Conservation (phyloP, 495 filamentous ascomycete species). For the Viridothelium virens region DNA sequence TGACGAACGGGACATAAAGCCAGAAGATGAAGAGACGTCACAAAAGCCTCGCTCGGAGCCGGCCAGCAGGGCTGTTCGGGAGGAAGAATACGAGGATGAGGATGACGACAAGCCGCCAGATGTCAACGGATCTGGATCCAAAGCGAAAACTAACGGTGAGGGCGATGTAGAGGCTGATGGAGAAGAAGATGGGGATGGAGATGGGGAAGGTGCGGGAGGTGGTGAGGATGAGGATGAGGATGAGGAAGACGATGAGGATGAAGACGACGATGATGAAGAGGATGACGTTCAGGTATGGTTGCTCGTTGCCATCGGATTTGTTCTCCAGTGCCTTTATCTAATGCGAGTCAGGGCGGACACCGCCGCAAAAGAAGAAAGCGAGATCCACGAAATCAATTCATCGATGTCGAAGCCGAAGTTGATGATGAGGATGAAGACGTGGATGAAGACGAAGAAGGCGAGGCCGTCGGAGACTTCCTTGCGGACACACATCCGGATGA, state of each 20-base stretch:
- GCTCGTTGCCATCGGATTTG: slow-evolving; percentile 15
- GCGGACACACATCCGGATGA: slow-evolving; percentile 87
- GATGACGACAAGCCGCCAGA: slow-evolving; percentile 13
- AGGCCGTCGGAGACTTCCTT: slow-evolving; percentile 73
- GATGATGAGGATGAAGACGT: slow-evolving; percentile 87
- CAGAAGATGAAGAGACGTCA: background rate
- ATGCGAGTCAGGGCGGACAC: slow-evolving; percentile 53
- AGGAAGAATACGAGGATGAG: slow-evolving; percentile 27
- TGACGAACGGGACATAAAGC: slow-evolving; percentile 24
- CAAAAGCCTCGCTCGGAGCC: background rate
- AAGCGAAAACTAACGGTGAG: slow-evolving; percentile 13
- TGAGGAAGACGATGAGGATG: slow-evolving; percentile 24
- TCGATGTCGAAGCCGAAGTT: slow-evolving; percentile 95
- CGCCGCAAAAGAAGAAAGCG: slow-evolving; percentile 61
- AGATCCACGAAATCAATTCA: slow-evolving; percentile 66
- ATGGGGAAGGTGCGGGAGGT: slow-evolving; percentile 34
- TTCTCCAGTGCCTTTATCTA: background rate
- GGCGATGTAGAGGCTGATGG: slow-evolving; percentile 34
- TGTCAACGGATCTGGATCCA: background rate
- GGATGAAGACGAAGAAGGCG: slow-evolving; percentile 81
- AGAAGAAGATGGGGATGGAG: slow-evolving; percentile 47
- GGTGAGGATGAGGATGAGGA: slow-evolving; percentile 21
- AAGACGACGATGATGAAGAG: slow-evolving; percentile 29
- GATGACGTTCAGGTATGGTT: slow-evolving; percentile 29
- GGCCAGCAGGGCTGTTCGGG: background rate